Percentiles rank a stretch among this genome's conserved stretches.
Conservation (phyloP, 2,329 filamentous ascomycete species). For the Periconia macrospinosa region DNA sequence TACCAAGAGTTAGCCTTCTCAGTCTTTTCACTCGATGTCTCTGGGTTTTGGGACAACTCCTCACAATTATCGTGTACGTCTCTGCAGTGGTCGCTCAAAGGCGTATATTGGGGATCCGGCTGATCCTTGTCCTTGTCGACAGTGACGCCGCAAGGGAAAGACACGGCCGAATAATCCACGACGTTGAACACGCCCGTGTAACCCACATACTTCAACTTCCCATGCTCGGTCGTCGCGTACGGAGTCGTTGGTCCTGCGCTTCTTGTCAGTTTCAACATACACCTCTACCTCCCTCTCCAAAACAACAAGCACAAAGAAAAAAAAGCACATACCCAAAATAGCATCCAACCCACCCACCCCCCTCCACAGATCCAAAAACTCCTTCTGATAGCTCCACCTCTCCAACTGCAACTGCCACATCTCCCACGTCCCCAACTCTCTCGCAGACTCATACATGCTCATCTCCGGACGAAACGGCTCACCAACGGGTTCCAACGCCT, state of each 20-base stretch:
- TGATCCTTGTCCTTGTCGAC: constrained; percentile 45
- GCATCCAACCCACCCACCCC: constrained; percentile 45
- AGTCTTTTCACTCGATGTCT: not conserved
- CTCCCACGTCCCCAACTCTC: constrained; percentile 47
- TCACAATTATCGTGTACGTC: constrained; percentile 45
- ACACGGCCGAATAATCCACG: constrained; percentile 50
- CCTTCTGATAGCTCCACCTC: constrained; percentile 26
- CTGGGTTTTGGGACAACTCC: constrained; percentile 11
- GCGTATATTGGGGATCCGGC: constrained; percentile 20
- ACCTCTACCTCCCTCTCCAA: not conserved
- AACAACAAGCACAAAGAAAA: not conserved
- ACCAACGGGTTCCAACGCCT: constrained; percentile 43
- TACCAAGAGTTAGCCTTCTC: constrained; percentile 1
- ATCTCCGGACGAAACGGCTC: constrained; percentile 56
- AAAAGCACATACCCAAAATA: constrained; percentile 40
- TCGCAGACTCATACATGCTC: constrained; percentile 46
- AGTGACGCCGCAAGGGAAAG: constrained; percentile 47
- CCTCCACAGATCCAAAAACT: no score
- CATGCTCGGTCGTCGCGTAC: constrained; percentile 46
- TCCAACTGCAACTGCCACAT: constrained; percentile 55
- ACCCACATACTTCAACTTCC: constrained; percentile 50
- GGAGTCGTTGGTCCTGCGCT: constrained; percentile 51
- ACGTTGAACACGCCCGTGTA: constrained; percentile 54
- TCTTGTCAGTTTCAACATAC: no score
- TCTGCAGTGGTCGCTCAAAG: constrained; percentile 44